These are phyloP conservation scores for Pezizomycotina sp. DNA, from an alignment of 2,329 filamentous ascomycete genomes.

Conservation along the genomic window DNA sequence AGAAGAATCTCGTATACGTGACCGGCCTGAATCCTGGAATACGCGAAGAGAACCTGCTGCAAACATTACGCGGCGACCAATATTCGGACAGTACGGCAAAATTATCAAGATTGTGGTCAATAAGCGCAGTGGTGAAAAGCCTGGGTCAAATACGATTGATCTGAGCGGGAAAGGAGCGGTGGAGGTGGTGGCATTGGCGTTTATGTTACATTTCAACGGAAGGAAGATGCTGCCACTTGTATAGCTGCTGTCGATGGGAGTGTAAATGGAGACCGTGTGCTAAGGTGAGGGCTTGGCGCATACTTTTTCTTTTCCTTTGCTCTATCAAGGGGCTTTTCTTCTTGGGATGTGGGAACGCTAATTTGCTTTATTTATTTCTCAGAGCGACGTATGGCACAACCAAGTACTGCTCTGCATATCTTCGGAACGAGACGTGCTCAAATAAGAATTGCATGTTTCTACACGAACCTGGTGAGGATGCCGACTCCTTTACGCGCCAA, in stretches of 20 bases:
- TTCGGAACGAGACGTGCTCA: conserved; percentile 83
- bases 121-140: conserved; percentile 65
- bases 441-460: conserved; percentile 97
- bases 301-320: conserved; percentile 29
- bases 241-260: conserved; percentile 88
- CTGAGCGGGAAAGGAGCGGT: conserved; percentile 6
- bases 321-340: not conserved
- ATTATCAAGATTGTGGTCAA: conserved; percentile 98
- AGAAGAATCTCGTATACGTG: conserved; percentile 97
- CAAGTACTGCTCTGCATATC: conserved; percentile 94
- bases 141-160: conserved; percentile 46
- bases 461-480: conserved; percentile 94
- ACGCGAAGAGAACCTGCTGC: conserved; percentile 78
- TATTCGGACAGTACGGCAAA: conserved; percentile 98
- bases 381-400: conserved; percentile 72
- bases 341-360: not conserved
- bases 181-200: conserved; percentile 46
- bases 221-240: conserved; percentile 75
- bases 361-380: conserved; percentile 8
- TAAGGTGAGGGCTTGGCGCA: no score
- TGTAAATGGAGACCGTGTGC: conserved; percentile 67
- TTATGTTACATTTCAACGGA: conserved; percentile 92
- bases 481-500: conserved; percentile 87
- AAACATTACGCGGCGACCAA: conserved; percentile 73
- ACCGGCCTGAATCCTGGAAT: conserved; percentile 84